Conservation (phyloP, 345 rosid genomes). For the Eucalyptus erythrocorys region DNA sequence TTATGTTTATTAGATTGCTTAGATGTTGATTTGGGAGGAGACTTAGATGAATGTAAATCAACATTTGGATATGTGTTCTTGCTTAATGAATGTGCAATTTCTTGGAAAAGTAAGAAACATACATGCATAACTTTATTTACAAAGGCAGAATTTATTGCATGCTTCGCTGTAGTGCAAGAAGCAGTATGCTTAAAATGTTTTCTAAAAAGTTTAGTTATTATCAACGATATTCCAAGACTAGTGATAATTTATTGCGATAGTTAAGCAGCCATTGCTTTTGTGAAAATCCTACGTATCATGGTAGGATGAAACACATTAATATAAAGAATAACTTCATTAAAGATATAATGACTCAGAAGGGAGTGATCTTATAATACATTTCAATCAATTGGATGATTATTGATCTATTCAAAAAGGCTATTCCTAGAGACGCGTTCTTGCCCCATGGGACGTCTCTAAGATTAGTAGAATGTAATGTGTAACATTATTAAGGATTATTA, state of each 20-base stretch:
- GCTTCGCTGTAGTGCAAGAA: not conserved
- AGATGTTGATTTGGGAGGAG: not conserved
- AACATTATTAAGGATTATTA: too few species aligned
- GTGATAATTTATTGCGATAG: too few species aligned
- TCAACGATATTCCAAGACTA: not conserved
- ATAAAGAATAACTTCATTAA: too few species aligned
- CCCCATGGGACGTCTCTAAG: not conserved
- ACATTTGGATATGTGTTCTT: not conserved
- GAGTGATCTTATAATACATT: not conserved
- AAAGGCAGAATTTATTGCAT: too few species aligned
- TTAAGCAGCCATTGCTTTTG: too few species aligned
- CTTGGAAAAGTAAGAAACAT: not conserved
- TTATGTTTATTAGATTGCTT: too few species aligned
- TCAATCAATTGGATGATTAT: not conserved
- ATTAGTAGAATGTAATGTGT: too few species aligned
- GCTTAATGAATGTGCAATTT: too few species aligned
- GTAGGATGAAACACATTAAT: not conserved
- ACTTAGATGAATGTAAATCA: not conserved
- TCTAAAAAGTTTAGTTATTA: not conserved
- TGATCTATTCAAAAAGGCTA: rapidly evolving
- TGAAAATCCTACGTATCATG: too few species aligned
- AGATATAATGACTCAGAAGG: too few species aligned
- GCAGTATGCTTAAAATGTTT: too few species aligned
- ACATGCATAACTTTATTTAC: not conserved
- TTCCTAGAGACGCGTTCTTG: rapidly evolving